phyloP scores from a whole-genome alignment of 1,284 basidiomycete genomes.

The Sporisorium exsertum region DNA sequence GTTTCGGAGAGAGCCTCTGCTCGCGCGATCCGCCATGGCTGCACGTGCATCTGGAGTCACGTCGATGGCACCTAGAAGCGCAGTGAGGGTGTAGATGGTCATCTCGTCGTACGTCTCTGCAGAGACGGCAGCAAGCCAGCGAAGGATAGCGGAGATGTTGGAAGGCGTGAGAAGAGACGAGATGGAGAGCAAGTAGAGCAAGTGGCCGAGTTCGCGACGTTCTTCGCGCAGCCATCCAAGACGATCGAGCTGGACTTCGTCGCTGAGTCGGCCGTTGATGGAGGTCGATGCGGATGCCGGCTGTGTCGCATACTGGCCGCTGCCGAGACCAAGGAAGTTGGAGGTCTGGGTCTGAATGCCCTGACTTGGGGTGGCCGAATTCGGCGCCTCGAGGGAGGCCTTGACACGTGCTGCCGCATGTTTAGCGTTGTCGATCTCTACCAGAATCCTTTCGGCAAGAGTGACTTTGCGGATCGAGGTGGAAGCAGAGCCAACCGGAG shows the following conservation, averaged over 20 bases:
- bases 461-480: slow-evolving; percentile 27
- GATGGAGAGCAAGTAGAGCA: slow-evolving; percentile 64
- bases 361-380: slow-evolving; percentile 19
- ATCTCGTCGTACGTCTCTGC: slow-evolving; percentile 68
- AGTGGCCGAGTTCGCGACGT: slow-evolving; percentile 59
- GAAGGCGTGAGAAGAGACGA: slow-evolving; percentile 55
- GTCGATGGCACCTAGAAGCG: slow-evolving; percentile 79
- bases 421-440: slow-evolving; percentile 50
- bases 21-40: slow-evolving; percentile 50
- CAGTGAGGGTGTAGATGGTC: slow-evolving; percentile 79
- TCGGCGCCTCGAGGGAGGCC: slow-evolving; percentile 44
- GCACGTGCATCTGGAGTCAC: slow-evolving; percentile 72
- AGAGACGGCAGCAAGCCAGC: slow-evolving; percentile 49
- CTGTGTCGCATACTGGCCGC: slow-evolving; percentile 26
- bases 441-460: slow-evolving; percentile 49
- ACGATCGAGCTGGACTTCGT: slow-evolving; percentile 65
- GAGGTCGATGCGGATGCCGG: slow-evolving; percentile 20
- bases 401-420: slow-evolving; percentile 40
- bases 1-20: slow-evolving; percentile 36
- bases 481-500: slow-evolving; percentile 15
- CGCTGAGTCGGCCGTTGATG: slow-evolving; percentile 47
- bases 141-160: slow-evolving; percentile 51
- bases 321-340: slow-evolving; percentile 46
- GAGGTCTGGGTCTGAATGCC: slow-evolving; percentile 44
- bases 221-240: slow-evolving; percentile 60